These are phyloP conservation scores for Cercophora scortea DNA, from an alignment of 495 filamentous ascomycete genomes.

Conservation along the genomic window DNA sequence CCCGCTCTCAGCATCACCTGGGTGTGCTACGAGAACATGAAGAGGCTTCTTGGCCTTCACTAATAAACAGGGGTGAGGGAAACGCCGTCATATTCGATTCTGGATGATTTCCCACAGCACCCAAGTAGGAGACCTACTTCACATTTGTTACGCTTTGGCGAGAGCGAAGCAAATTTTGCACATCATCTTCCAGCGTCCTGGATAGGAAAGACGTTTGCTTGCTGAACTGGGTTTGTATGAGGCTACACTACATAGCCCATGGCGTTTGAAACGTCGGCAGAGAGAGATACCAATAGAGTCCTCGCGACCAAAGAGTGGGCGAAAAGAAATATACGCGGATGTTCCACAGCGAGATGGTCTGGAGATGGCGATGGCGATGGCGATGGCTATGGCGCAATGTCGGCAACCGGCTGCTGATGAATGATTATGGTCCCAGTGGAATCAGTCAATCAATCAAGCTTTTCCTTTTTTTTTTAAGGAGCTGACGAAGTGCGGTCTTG, in stretches of 20 bases:
- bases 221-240: slow-evolving; percentile 1
- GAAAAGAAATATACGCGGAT: background rate
- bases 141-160: background rate
- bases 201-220: no score
- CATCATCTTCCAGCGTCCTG: background rate
- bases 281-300: slow-evolving; percentile 11
- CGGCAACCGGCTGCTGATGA: no score
- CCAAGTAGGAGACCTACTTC: no score
- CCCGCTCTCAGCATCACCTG: slow-evolving; percentile 96
- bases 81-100: background rate
- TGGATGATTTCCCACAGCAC: no score
- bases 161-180: background rate
- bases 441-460: background rate
- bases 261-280: background rate
- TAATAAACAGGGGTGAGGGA: slow-evolving; percentile 8
- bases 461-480: background rate
- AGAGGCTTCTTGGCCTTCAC: slow-evolving; percentile 63
- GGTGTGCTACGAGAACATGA: slow-evolving; percentile 94
- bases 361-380: no score
- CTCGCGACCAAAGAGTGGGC: background rate
- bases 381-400: no score
- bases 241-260: background rate
- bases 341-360: background rate
- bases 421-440: no score
- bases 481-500: background rate